Percentiles rank a stretch among this genome's conserved stretches.
phyloP scores from a whole-genome alignment of 345 rosid genomes.

The Eucalyptus microcorys region DNA sequence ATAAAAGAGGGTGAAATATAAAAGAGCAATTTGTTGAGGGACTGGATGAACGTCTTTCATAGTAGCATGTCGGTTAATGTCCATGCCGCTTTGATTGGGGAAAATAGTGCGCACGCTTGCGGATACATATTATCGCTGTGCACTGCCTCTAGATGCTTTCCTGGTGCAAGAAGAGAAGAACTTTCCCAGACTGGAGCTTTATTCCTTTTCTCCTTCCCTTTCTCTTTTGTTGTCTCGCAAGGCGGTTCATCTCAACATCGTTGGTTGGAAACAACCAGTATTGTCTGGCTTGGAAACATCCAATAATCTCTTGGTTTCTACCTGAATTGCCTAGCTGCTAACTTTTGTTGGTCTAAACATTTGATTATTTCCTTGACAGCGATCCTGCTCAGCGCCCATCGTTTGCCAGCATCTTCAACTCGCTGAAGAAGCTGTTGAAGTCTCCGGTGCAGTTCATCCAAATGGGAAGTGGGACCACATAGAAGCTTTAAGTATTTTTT shows the following conservation, averaged over 20 bases:
- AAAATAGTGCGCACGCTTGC: neutral
- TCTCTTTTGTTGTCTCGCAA: neutral
- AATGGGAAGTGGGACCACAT: slow-evolving; percentile 9
- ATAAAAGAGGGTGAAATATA: neutral
- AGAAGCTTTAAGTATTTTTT: neutral
- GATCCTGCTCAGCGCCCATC: slow-evolving; percentile 75
- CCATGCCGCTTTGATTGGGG: neutral
- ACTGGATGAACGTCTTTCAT: neutral
- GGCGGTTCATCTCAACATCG: neutral
- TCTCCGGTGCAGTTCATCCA: slow-evolving; percentile 58
- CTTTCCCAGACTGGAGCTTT: neutral
- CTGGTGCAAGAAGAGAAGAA: neutral
- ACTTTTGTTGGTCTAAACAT: neutral
- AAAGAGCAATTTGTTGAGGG: neutral
- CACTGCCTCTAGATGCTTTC: neutral
- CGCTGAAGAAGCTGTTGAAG: slow-evolving; percentile 73
- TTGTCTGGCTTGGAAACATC: neutral
- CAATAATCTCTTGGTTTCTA: neutral
- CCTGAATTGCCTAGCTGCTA: neutral
- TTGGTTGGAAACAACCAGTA: neutral
- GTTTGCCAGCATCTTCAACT: slow-evolving; percentile 46
- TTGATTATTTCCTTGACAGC: slow-evolving; percentile 12
- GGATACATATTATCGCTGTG: neutral
- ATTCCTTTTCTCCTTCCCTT: neutral
- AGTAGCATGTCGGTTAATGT: neutral